phyloP scores from a whole-genome alignment of 164 flowering plant genomes.

The Aristolochia contorta region DNA sequence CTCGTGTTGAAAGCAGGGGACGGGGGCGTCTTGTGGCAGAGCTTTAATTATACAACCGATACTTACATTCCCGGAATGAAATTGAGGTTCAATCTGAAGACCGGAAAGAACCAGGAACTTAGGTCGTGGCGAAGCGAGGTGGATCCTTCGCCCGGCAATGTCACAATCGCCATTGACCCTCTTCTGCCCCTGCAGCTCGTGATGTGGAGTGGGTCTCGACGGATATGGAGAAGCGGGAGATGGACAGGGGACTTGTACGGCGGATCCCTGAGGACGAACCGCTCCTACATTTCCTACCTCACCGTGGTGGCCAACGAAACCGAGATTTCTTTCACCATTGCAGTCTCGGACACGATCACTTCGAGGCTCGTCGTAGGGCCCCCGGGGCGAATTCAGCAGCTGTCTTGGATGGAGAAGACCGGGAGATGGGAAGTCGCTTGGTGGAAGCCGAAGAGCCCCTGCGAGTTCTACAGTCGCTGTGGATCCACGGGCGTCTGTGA shows the following conservation, averaged over 20 bases:
- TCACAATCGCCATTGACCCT: neutral
- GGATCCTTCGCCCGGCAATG: conserved; percentile 4
- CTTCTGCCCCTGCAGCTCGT: neutral
- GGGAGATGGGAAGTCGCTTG: neutral
- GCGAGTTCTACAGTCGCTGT: neutral
- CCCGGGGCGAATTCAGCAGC: neutral
- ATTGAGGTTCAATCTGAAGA: neutral
- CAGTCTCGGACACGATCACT: neutral
- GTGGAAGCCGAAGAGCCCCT: neutral
- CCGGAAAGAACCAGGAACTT: neutral
- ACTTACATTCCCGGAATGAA: conserved; percentile 3
- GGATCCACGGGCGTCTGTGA: conserved; percentile 1
- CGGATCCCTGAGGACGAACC: neutral
- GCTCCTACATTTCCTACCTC: neutral
- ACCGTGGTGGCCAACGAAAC: neutral
- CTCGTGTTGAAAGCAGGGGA: neutral
- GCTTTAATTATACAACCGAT: conserved; percentile 4
- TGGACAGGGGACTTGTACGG: conserved; percentile 1
- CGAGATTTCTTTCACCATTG: neutral
- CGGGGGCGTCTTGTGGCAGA: conserved; percentile 1
- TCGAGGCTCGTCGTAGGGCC: neutral
- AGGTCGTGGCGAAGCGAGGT: neutral
- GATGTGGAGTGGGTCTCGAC: neutral
- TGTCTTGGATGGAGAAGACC: neutral
- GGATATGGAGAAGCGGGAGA: neutral